These are phyloP conservation scores for Phytophthora palmivora DNA, from an alignment of 352 stramenopile species.

Conservation along the genomic window DNA sequence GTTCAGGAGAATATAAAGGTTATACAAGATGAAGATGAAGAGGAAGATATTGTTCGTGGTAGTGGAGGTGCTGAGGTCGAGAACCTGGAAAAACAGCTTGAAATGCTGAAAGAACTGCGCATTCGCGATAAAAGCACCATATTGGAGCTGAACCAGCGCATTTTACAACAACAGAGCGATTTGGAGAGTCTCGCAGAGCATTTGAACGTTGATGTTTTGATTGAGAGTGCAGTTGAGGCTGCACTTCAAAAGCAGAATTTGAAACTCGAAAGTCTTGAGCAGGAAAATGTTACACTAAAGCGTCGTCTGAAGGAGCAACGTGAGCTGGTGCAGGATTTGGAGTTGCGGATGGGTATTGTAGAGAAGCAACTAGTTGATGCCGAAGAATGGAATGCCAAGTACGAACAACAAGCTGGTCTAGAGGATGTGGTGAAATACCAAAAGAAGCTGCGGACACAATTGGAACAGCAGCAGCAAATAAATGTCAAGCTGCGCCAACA, in stretches of 20 bases:
- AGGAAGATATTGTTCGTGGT: constrained; percentile 7
- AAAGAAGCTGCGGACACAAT: constrained; percentile 72
- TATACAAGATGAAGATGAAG: constrained; percentile 7
- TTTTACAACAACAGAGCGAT: constrained; percentile 67
- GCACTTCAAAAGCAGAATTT: constrained; percentile 44
- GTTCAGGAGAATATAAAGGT: constrained; percentile 22
- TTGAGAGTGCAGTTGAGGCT: constrained; percentile 42
- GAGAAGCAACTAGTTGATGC: constrained; percentile 68
- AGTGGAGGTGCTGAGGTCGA: constrained; percentile 25
- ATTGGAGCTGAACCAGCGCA: constrained; percentile 59
- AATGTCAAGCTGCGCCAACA: constrained; percentile 68
- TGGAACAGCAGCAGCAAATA: constrained; percentile 62
- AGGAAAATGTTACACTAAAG: constrained; percentile 51
- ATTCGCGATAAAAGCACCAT: constrained; percentile 69
- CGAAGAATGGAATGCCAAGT: constrained; percentile 71
- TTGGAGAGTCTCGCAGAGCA: constrained; percentile 65
- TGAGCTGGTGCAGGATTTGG: constrained; percentile 56
- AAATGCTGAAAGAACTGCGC: constrained; percentile 71
- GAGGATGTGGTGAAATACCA: constrained; percentile 81
- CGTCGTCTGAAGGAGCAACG: constrained; percentile 60
- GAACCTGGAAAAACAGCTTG: constrained; percentile 66
- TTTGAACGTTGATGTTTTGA: constrained; percentile 45
- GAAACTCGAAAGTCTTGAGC: constrained; percentile 32
- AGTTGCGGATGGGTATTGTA: constrained; percentile 59
- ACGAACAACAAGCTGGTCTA: constrained; percentile 67